Evolutionary conservation across 2,329 filamentous ascomycete species (phyloP).

Genomic region (Phaeoacremonium minimum): DNA sequence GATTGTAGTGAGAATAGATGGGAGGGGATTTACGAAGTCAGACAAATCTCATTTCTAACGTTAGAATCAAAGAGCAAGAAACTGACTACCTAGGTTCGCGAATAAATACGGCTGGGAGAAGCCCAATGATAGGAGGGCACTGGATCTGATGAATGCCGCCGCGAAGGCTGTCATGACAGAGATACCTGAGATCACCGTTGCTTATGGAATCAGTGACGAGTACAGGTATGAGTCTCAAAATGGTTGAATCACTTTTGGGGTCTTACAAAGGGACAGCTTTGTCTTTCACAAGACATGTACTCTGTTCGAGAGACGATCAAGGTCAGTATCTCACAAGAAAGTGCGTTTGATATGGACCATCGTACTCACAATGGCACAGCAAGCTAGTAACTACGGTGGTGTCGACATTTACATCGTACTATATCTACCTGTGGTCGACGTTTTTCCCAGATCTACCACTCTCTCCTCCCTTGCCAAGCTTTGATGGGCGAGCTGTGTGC

Average conservation of each 20-base stretch:
- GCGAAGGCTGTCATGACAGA: slow-evolving; percentile 82
- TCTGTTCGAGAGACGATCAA: slow-evolving; percentile 81
- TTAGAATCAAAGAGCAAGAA: neutral
- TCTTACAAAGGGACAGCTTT: slow-evolving; percentile 53
- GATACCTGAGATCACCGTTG: slow-evolving; percentile 78
- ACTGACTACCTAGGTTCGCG: slow-evolving; percentile 60
- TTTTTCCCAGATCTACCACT: slow-evolving; percentile 72
- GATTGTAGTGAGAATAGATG: slow-evolving; percentile 92
- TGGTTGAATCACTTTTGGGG: neutral
- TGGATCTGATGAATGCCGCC: slow-evolving; percentile 92
- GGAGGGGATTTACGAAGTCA: slow-evolving; percentile 91
- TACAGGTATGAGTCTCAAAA: slow-evolving; percentile 53
- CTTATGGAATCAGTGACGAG: slow-evolving; percentile 93
- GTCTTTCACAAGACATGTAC: slow-evolving; percentile 79
- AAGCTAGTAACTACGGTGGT: slow-evolving; percentile 90
- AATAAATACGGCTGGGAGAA: slow-evolving; percentile 82
- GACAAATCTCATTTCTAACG: slow-evolving; percentile 10
- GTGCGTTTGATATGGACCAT: neutral
- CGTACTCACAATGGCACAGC: slow-evolving; percentile 37
- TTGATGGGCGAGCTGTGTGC: slow-evolving; percentile 86
- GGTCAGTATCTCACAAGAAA: slow-evolving; percentile 40
- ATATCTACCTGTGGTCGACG: slow-evolving; percentile 73
- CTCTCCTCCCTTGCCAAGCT: slow-evolving; percentile 74
- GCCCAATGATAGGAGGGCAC: slow-evolving; percentile 82
- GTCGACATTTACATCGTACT: slow-evolving; percentile 90